These are phyloP conservation scores for Leavenworthia alabamica DNA, from an alignment of 345 rosid genomes.

Conservation along the genomic window DNA sequence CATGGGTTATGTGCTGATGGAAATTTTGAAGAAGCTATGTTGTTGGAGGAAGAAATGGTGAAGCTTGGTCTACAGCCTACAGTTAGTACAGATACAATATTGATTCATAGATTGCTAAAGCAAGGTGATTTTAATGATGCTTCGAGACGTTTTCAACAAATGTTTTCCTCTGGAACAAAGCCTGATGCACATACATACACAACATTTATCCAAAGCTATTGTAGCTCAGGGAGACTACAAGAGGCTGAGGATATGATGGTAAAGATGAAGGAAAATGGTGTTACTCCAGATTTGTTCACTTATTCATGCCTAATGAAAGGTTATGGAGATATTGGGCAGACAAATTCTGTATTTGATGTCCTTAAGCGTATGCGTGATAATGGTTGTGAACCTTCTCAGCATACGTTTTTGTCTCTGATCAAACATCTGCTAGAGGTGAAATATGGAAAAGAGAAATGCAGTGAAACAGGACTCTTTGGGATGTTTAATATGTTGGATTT, in stretches of 20 bases:
- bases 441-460: constrained; percentile 28
- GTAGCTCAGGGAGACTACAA: constrained; percentile 50
- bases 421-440: constrained; percentile 45
- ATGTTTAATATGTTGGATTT: constrained; percentile 45
- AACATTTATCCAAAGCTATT: constrained; percentile 58
- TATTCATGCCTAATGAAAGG: constrained; percentile 60
- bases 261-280: constrained; percentile 57
- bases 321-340: constrained; percentile 52
- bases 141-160: constrained; percentile 38
- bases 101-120: constrained; percentile 54
- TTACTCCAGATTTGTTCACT: constrained; percentile 56
- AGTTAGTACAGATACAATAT: constrained; percentile 57
- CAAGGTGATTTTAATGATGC: constrained; percentile 63
- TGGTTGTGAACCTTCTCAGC: constrained; percentile 74
- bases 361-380: constrained; percentile 70
- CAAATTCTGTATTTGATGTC: constrained; percentile 58
- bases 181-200: constrained; percentile 78
- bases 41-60: constrained; percentile 46
- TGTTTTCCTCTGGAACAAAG: constrained; percentile 48
- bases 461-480: constrained; percentile 22
- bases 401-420: constrained; percentile 55
- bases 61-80: constrained; percentile 47
- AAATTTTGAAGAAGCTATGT: constrained; percentile 44
- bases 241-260: constrained; percentile 61
- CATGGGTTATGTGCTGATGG: constrained; percentile 60